Conservation (phyloP, 2,329 filamentous ascomycete genomes). For the Coniochaeta prunicola region DNA sequence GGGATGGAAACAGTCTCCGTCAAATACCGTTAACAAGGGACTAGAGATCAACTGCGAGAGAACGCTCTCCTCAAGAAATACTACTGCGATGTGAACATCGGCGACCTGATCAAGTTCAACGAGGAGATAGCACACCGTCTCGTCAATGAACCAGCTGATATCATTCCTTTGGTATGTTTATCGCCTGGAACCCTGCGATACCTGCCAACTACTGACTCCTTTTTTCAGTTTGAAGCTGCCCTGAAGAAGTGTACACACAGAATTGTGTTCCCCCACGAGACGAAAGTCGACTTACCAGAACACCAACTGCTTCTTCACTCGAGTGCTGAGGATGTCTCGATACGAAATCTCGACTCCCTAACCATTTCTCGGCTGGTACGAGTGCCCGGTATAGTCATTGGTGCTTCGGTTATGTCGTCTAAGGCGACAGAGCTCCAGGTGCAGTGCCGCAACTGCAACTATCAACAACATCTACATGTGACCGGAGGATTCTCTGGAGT, state of each 20-base stretch:
- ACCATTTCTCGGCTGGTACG: conserved; percentile 92
- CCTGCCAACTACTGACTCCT: conserved; percentile 1
- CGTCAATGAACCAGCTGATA: conserved; percentile 81
- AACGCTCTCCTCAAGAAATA: conserved; percentile 93
- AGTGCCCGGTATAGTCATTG: conserved; percentile 95
- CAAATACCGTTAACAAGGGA: neutral
- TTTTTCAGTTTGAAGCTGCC: conserved; percentile 74
- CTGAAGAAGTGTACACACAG: conserved; percentile 86
- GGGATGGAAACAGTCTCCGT: neutral
- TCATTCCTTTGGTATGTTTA: conserved; percentile 70
- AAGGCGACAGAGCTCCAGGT: conserved; percentile 85
- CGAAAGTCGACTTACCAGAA: conserved; percentile 65
- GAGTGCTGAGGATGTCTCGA: conserved; percentile 81
- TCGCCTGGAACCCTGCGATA: conserved; percentile 20
- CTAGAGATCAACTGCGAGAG: conserved; percentile 86
- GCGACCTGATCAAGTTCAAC: conserved; percentile 91
- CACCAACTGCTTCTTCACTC: conserved; percentile 96
- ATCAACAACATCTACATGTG: conserved; percentile 63
- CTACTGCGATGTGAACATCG: conserved; percentile 93
- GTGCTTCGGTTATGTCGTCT: conserved; percentile 91
- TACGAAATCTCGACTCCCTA: conserved; percentile 86
- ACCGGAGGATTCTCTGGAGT: conserved; percentile 83
- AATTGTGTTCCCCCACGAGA: conserved; percentile 78
- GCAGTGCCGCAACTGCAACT: conserved; percentile 79
- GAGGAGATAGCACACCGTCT: conserved; percentile 89